These are phyloP conservation scores for Penicillium sp. DNA, from an alignment of 2,329 filamentous ascomycete species.

Conservation along the genomic window DNA sequence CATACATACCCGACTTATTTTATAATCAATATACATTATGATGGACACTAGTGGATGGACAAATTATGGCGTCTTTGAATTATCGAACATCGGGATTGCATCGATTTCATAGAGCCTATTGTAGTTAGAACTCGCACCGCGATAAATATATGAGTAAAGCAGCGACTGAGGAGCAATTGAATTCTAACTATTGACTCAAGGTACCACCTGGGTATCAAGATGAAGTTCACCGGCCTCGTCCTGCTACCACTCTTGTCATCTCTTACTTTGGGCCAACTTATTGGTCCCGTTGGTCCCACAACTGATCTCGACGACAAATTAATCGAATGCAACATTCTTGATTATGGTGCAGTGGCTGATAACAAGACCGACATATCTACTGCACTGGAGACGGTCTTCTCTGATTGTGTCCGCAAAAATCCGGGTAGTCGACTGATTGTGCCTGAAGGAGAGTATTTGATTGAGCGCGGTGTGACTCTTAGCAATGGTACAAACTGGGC, in stretches of 20 bases:
- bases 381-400: slow-evolving; percentile 22
- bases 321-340: slow-evolving; percentile 12
- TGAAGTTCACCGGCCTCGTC: not conserved
- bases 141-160: not conserved
- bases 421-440: slow-evolving; percentile 28
- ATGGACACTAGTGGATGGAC: not conserved
- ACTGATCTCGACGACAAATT: slow-evolving; percentile 8
- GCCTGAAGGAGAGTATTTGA: slow-evolving; percentile 29
- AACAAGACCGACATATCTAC: slow-evolving; percentile 11
- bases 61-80: not conserved
- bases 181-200: not conserved
- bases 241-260: not conserved
- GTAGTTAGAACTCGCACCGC: too few species aligned
- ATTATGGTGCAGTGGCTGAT: slow-evolving; percentile 13
- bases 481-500: slow-evolving; percentile 36
- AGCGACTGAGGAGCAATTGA: not conserved
- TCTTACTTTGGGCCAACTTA: slow-evolving; percentile 3
- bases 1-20: not conserved
- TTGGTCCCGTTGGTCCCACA: slow-evolving; percentile 13
- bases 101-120: too few species aligned
- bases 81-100: too few species aligned
- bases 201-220: too few species aligned
- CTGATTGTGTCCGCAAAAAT: slow-evolving; percentile 11
- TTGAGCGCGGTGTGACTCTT: slow-evolving; percentile 26
- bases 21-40: too few species aligned